Evolutionary conservation across 331 rosid species (phyloP).

Genomic region (Malus hybrid): DNA sequence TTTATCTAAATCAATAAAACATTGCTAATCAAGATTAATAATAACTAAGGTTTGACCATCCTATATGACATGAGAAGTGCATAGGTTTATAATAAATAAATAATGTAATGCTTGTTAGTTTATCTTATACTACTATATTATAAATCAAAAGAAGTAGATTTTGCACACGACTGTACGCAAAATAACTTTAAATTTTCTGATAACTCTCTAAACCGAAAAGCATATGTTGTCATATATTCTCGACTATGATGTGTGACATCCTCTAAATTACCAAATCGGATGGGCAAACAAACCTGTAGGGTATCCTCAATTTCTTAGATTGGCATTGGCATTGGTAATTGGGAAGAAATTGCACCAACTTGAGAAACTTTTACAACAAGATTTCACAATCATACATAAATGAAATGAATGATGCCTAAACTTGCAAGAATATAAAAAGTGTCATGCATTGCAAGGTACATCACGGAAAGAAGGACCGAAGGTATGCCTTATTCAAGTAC

Average conservation of each 20-base stretch:
- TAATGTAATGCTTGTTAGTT: too few relatives aligned
- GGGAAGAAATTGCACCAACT: background rate
- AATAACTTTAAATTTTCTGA: too few relatives aligned
- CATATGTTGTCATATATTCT: background rate
- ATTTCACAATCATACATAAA: background rate
- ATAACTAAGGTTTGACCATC: background rate
- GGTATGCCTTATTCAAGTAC: background rate
- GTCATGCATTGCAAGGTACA: conserved; percentile 13
- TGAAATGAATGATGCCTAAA: background rate
- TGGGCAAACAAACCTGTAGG: too few relatives aligned
- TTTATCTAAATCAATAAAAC: background rate
- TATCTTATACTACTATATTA: too few relatives aligned
- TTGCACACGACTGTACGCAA: too few relatives aligned
- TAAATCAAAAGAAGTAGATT: too few relatives aligned
- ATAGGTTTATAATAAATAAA: background rate
- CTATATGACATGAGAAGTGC: background rate
- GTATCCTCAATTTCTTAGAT: background rate
- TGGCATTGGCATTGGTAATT: background rate
- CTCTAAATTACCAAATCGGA: background rate
- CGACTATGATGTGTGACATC: background rate
- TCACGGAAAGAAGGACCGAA: background rate
- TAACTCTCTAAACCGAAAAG: background rate
- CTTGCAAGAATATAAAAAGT: background rate
- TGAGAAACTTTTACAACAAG: background rate
- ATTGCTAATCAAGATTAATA: background rate